Evolutionary conservation across 805 yeast genomes (phyloP).

Genomic region (Hanseniaspora taiwanica): DNA sequence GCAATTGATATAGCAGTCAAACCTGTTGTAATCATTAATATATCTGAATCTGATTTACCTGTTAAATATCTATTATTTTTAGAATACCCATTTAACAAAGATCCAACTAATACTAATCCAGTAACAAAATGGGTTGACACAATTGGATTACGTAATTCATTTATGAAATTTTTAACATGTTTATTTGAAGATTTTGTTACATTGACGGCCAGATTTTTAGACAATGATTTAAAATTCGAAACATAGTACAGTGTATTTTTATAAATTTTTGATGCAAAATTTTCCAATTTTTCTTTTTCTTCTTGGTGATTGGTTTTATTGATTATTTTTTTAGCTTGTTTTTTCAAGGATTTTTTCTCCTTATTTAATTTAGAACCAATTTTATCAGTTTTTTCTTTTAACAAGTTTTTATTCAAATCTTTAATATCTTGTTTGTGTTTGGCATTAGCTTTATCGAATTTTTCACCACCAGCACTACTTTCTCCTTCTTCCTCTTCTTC

Average conservation of each 20-base stretch:
- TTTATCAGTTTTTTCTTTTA: too few species aligned
- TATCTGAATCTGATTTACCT: constrained; percentile 31
- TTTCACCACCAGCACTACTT: too few species aligned
- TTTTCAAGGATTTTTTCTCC: constrained; percentile 10
- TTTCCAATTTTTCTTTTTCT: constrained; percentile 12
- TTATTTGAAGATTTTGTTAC: constrained; percentile 4
- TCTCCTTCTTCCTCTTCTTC: too few species aligned
- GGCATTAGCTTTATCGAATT: too few species aligned
- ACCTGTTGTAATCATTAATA: constrained; percentile 38
- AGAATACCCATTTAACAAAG: constrained; percentile 34
- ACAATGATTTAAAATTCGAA: too few species aligned
- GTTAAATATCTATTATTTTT: constrained; percentile 34
- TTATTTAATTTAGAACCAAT: too few species aligned
- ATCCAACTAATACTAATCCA: constrained; percentile 34
- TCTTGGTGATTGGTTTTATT: constrained; percentile 15
- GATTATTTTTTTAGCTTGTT: constrained; percentile 22
- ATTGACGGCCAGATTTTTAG: neutral
- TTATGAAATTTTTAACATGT: constrained; percentile 3
- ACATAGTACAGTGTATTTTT: too few species aligned
- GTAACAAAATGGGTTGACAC: constrained; percentile 41
- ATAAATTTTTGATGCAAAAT: constrained; percentile 6
- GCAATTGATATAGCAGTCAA: constrained; percentile 40
- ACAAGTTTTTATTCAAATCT: too few species aligned
- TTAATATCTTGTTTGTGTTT: too few species aligned
- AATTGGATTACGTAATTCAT: constrained; percentile 49